Evolutionary conservation across 495 filamentous ascomycete genomes (phyloP), one percentile per base, ranked within the genome.

Genomic region (Pyrenula aspistea): DNA sequence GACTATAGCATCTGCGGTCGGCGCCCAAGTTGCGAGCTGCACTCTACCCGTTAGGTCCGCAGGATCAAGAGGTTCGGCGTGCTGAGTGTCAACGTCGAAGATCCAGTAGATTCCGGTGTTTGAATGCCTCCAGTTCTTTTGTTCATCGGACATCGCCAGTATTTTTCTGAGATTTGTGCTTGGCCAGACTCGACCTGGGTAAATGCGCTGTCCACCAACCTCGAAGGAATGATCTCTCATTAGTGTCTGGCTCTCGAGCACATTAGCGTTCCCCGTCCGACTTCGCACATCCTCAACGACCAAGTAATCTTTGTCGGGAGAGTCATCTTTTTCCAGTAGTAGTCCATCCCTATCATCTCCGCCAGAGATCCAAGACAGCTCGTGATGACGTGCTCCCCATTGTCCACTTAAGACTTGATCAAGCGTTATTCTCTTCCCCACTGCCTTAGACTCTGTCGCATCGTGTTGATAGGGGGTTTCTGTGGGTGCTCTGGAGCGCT

Each of bases 21-120:
- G 94, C 49, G 88, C 90, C 94, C 94, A 98, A 36, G 80, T 76
- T 15, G 93, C 94, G 57, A 97, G 76, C 67, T 96, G 89, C 11
- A 95, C 75, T 42, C 83, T 80, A 20, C 73, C 83, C n/a, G 81
- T 67, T 10, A 80, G 76, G 24, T 87, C 75, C 4, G 69, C 68
- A 2, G 87, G 88, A 60, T 96, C 84, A 58, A 98, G 67, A 1
- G 93, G 83, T 63, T 94, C 77, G 1, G 77, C 89, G 4, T 72
- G 82, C 65, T 96, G 91, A 1, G 82, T 87, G 21, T 78, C 82
- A 31, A 97, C 92, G 67, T 98, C 89, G 58, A 96, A 91, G 53
- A 98, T 84, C 88, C 89, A 98, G 68, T 95, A 98, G 12, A 77
- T 73, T 0, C 83, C 92, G 52, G 79, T 87, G 60, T 77, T 91